Evolutionary conservation across 306 rosid species (phyloP), one percentile per base, ranked within the genome.

Genomic region (Cucumis hystrix): DNA sequence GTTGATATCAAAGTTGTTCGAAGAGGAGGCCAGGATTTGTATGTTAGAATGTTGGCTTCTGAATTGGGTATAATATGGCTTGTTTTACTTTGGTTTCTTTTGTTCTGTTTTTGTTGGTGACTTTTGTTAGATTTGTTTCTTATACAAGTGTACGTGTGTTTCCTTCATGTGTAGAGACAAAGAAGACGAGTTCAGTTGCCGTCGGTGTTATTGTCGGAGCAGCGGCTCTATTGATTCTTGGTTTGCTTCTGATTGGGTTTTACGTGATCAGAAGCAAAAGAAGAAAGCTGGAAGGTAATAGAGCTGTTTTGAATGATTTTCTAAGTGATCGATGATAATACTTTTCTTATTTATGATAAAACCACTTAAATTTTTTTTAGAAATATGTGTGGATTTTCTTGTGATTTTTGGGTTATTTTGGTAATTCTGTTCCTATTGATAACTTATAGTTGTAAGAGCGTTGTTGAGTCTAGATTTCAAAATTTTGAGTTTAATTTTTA

Each of bases 41-140:
- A 60, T 62, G 35, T 81, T 35, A 37, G 37, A 13, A 6, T 77
- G 74, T 8, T 62, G n/a, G 69, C 81, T 58, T 81, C 84, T 15
- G 78, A 81, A 28, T 61, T 70, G 65, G 87, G 74, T 72, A 71
- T 23, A 87, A 71, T 23, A 87, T 91, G 40, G 66, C 82, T 8
- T 33, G n/a, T 47, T 16, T 55, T 3, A 9, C 18, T 15, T 41
- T 16, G 1, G 15, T 3, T 40, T 1, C 5, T n/a, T n/a, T 41
- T n/a, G 17, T 10, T 20, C 18, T 39, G 1, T n/a, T 11, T 67
- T 18, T 37, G 5, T 18, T 0, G 23, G 4, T 64, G 7, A 4
- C 2, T 67, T 23, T 20, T 40, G 3, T 20, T 41, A 12, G 74
- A 30, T 77, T 47, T 45, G 28, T 18, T 25, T 55, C 20, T 74